Conservation (phyloP, 148 eudicot genomes). For the Nepenthes gracilis region DNA sequence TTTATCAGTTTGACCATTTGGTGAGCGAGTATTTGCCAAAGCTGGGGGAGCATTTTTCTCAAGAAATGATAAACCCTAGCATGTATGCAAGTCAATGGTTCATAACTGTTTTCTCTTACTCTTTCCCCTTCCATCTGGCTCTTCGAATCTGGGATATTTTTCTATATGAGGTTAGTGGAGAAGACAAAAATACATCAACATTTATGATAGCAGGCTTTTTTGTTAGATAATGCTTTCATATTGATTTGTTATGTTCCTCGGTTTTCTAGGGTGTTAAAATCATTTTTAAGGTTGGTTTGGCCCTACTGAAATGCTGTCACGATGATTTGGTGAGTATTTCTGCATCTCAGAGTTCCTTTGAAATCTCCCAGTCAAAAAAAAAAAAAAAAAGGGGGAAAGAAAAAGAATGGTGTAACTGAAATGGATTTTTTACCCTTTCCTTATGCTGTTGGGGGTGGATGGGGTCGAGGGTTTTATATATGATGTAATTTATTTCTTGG, state of each 20-base stretch:
- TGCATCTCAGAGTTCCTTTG: background rate
- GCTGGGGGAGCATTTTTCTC: conserved; percentile 89
- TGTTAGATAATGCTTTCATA: background rate
- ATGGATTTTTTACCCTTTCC: too few relatives aligned
- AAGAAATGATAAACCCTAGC: conserved; percentile 94
- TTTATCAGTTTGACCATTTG: conserved; percentile 79
- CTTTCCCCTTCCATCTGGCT: conserved; percentile 93
- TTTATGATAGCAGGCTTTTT: background rate
- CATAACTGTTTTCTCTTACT: conserved; percentile 89
- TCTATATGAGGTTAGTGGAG: conserved; percentile 68
- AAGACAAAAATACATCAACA: background rate
- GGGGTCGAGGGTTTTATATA: too few relatives aligned
- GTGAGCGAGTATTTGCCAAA: conserved; percentile 74
- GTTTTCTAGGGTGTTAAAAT: conserved; percentile 72
- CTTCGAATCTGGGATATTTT: conserved; percentile 97
- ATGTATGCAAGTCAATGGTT: conserved; percentile 99
- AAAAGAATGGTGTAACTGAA: too few relatives aligned
- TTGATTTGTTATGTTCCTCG: background rate
- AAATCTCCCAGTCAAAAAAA: background rate
- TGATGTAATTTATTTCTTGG: too few relatives aligned
- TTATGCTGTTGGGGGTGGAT: too few relatives aligned
- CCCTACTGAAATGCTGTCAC: conserved; percentile 79
- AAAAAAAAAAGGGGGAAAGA: background rate
- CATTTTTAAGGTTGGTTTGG: conserved; percentile 86
- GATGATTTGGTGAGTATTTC: conserved; percentile 73